Base-by-base conservation (phyloP, 2,329 filamentous ascomycete genomes). In the Sordariomycetes sp. region DNA sequence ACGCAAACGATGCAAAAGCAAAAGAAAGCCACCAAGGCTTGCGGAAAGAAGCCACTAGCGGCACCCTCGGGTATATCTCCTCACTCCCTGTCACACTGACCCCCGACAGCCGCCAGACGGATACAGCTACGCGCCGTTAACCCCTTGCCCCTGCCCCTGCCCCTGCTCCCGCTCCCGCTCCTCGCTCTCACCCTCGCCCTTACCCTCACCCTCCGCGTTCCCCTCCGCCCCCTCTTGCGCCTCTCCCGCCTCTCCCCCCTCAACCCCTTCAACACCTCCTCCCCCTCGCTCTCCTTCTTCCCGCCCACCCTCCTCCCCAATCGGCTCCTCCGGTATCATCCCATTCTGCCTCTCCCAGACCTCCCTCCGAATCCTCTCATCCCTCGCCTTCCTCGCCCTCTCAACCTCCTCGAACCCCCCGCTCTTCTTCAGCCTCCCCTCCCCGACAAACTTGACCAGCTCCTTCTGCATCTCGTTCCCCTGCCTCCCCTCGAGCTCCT, bases 381-480 rank as follows among this genome's bases (percentile, higher is more conserved):
- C 94, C 68, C 92, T 95, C 39, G 85, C 81, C 66, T 86, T 86
- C 54, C 94, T 79, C 52, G 89, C 77, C 56, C 94, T 80, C 72
- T 99, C 94, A 0, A 91, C 86, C 72, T 99, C 94, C 69, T 97
- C 94, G 54, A 96, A 86, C 0, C 94, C 94, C 48, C 94, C 94
- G 15, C 87, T 91, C 78, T 97, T 97, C 79, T 96, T 97, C 62
- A 99, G 75, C 70, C 88, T 94, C 59, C 90, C 90, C 65, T 96
- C 89, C 62, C 88, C 81, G 1, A 97, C 92, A 67, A 97, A 99
- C 35, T 73, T 79, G 17, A 83, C 81, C 10, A 99, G 80, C 69
- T 99, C 94, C 64, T 88, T 88, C 68, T 88, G 89, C 66, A 99
- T 86, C 34, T 79, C 77, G 64, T 89, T 88, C 39, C 86, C 88